Conservation (phyloP, 176 grass and related monocot species). For the Oryza glaberrima region DNA sequence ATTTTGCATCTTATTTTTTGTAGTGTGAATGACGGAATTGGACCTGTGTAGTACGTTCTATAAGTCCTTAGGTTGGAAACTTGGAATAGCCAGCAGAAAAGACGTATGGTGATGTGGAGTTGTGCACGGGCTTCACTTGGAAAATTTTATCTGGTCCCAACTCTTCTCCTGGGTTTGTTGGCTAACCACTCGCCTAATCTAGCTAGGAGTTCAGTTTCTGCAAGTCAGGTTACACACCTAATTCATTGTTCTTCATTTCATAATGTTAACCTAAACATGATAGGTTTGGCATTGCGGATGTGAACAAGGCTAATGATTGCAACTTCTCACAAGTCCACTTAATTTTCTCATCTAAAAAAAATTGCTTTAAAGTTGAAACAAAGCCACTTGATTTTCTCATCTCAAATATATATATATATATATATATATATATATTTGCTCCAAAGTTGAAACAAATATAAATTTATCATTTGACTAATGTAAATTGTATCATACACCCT, state of each 20-base stretch:
- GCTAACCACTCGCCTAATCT: neutral
- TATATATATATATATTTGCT: neutral
- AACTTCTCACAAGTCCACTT: neutral
- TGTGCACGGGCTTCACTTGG: constrained; percentile 30
- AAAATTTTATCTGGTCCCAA: neutral
- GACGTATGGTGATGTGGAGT: neutral
- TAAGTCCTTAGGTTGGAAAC: constrained; percentile 16
- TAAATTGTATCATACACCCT: neutral
- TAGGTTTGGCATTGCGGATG: neutral
- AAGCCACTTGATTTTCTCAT: neutral
- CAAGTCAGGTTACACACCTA: neutral
- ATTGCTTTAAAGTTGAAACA: no score
- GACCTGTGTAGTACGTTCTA: neutral
- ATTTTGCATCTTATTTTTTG: neutral
- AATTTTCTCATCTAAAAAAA: neutral
- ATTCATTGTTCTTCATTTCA: neutral
- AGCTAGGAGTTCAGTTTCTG: neutral
- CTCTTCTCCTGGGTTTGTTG: constrained; percentile 38
- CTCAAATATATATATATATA: no score
- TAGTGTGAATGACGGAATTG: constrained; percentile 10
- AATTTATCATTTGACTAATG: neutral
- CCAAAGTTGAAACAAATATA: neutral
- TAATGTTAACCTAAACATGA: neutral
- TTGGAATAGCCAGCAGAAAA: constrained; percentile 22
- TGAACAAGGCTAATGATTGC: neutral